These are phyloP conservation scores for Toxoplasma gondii DNA, from an alignment of 169 alveolate species.

Conservation along the genomic window DNA sequence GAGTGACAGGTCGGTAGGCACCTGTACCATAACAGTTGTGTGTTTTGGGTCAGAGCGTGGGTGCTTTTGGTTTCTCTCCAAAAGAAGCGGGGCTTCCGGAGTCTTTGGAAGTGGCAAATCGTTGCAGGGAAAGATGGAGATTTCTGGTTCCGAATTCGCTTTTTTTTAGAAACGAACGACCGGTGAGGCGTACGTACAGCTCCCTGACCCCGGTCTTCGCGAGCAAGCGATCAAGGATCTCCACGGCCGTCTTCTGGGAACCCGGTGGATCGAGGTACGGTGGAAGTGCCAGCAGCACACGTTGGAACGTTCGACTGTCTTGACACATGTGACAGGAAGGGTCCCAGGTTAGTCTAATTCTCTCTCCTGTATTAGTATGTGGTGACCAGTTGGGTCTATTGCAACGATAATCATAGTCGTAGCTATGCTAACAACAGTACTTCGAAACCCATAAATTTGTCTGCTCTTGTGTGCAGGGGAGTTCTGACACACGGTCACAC, in stretches of 20 bases:
- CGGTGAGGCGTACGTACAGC: slow-evolving; percentile 79
- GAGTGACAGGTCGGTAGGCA: too few relatives aligned
- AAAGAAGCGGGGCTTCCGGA: neutral
- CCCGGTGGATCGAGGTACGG: slow-evolving; percentile 77
- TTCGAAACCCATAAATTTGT: too few relatives aligned
- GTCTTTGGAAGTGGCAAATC: too few relatives aligned
- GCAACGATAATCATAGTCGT: too few relatives aligned
- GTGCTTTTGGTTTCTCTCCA: neutral
- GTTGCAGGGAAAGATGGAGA: neutral
- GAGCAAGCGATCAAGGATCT: slow-evolving; percentile 71
- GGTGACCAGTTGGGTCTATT: too few relatives aligned
- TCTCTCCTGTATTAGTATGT: too few relatives aligned
- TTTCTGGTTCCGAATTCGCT: neutral
- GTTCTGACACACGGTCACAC: too few relatives aligned
- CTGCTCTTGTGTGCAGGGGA: too few relatives aligned
- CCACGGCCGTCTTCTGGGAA: slow-evolving; percentile 75
- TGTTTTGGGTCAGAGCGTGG: neutral
- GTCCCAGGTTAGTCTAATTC: too few relatives aligned
- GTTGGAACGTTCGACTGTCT: neutral
- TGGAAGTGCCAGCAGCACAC: neutral
- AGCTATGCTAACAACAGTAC: too few relatives aligned
- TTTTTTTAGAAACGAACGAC: slow-evolving; percentile 61
- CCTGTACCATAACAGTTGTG: too few relatives aligned
- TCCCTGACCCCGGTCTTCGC: slow-evolving; percentile 65
- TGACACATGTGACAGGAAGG: too few relatives aligned